Evolutionary conservation across 768 basidiomycete species (phyloP), one percentile per base, ranked within the genome.

Genomic region (Lactarius indigo): DNA sequence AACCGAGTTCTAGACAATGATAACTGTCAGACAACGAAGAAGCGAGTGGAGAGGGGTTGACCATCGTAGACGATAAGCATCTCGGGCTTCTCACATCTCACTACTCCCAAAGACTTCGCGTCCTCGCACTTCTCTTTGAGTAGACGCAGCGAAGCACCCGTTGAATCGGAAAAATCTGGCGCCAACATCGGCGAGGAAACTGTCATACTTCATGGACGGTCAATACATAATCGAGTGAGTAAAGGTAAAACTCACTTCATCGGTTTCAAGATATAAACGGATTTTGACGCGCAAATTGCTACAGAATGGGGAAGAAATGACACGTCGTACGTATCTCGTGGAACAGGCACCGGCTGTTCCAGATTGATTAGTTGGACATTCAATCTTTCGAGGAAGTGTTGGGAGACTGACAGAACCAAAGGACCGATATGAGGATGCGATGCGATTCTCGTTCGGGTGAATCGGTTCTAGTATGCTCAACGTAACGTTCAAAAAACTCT

Each of bases 1-100:
- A 91, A 17, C 92, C 92, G 47, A 92, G 77, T 33, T 83, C 92
- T 93, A 41, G 35, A 59, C 9, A 30, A 3, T 12, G 35, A 59
- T 8, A 28, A n/a, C 7, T 2, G 50, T 42, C 35, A 60, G 35
- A 62, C 30, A 30, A 50, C 33, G 57, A 28, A 52, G 30, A 57
- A 33, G 33, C 5, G 39, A 59, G 59, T 6, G 26, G 47, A 30
- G 4, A 39, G 44, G 17, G 58, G 73, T 87, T 72, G 64, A 90
- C 92, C 82, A 68, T 94, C 89, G 69, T 88, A 94, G 42, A 94
- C 74, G 15, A 93, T 83, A 68, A 94, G 76, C 26, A 90, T 76
- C 72, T 92, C 90, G 28, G 76, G 75, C 5, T 77, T 72, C 57
- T 81, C 80, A 8, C 80, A 80, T 56, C 85, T 83, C 7, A 91